Evolutionary conservation across 1,284 basidiomycete species (phyloP), one percentile per base, ranked within the genome.

Genomic region (Paramarasmius palmivorus): DNA sequence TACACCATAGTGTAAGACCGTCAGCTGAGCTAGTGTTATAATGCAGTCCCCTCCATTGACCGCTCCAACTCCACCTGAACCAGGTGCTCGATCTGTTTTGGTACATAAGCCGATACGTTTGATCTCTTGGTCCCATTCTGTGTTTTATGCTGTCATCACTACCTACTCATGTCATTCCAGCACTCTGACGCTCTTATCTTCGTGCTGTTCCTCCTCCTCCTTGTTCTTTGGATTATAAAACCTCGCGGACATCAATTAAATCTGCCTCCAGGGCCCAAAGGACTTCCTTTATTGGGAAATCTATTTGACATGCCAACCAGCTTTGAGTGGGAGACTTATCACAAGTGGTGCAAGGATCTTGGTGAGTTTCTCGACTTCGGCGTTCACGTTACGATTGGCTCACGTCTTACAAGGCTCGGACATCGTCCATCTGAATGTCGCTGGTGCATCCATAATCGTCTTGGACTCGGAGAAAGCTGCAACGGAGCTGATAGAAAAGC

Each of bases 251-350:
- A 5, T 19, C 44, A 26, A 29, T n/a, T 32, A 10, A 12, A n/a
- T 4, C 44, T 46, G n/a, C 44, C 44, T 15, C 44, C 44, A 15
- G 44, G 44, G 15, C 44, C 44, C 4, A 46, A 32, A 46, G 12
- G 44, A 26, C 26, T 46, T 8, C 44, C 34, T 35, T 26, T 52
- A 17, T 14, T 52, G 35, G 50, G 50, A n/a, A 45, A 37, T 45
- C 20, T 39, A 8, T 26, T 52, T n/a, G n/a, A 52, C 14, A 23
- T 52, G 26, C 50, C 50, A 9, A 44, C 32, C 6, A 35, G 23
- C 10, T 35, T 22, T 14, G 41, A 52, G 22, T 52, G 50, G 50
- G 26, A 46, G 32, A 47, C 41, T 32, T 52, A 46, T 34, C 44
- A 52, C 32, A 46, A 29, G 25, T 46, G 44, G 41, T 44, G 41